These are phyloP conservation scores for Eimeria acervulina DNA, from an alignment of 169 alveolate species.

Conservation along the genomic window DNA sequence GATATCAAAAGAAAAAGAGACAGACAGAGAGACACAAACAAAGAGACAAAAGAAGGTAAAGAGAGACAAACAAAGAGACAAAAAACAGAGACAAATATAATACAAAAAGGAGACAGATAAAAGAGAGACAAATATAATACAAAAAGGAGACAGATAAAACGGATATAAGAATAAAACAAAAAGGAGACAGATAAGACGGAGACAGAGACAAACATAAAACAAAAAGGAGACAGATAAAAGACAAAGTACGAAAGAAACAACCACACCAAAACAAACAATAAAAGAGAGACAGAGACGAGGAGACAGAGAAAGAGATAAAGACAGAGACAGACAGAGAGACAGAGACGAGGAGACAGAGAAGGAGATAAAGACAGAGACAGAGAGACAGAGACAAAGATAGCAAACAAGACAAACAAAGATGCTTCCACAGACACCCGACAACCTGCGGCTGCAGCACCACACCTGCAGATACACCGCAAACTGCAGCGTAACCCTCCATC, in stretches of 20 bases:
- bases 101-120: too few species aligned
- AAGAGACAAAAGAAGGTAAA: too few species aligned
- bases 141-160: not conserved
- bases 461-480: conserved; percentile 24
- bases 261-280: too few species aligned
- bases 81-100: too few species aligned
- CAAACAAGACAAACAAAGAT: not conserved
- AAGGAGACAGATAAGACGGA: not conserved
- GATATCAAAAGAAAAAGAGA: not conserved
- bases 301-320: not conserved
- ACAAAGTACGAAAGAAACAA: too few species aligned
- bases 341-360: not conserved
- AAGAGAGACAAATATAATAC: not conserved
- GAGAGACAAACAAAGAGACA: too few species aligned
- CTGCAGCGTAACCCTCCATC: not conserved
- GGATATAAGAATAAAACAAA: not conserved
- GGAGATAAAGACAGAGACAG: not conserved
- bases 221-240: too few species aligned
- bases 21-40: not conserved
- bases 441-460: not conserved
- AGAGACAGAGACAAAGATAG: not conserved
- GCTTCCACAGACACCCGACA: not conserved
- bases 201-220: not conserved
- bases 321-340: not conserved
- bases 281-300: too few species aligned